Conservation (phyloP, 108 stramenopile species). For the Cyclotella kingstonii region DNA sequence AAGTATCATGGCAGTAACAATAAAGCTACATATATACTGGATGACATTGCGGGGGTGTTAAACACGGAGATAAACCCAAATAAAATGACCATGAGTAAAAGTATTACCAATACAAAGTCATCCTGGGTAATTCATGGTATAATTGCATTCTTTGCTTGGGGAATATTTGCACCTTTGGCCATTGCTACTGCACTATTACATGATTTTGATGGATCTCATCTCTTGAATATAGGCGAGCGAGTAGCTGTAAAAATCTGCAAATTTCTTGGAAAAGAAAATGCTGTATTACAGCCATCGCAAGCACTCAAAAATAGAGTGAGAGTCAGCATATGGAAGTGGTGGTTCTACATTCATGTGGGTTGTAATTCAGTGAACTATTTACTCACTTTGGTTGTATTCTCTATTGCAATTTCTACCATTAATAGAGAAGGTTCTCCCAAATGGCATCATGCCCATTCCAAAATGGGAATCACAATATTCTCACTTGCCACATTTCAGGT, state of each 20-base stretch:
- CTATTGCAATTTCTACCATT: constrained; percentile 30
- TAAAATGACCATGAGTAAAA: constrained; percentile 2
- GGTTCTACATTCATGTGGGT: constrained; percentile 35
- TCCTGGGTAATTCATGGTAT: constrained; percentile 38
- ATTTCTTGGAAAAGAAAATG: not conserved
- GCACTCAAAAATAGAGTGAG: not conserved
- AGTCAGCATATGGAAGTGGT: constrained; percentile 13
- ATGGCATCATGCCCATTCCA: constrained; percentile 23
- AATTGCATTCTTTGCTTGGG: constrained; percentile 34
- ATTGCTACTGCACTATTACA: constrained; percentile 30
- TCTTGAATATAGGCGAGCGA: not conserved
- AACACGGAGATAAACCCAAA: not conserved
- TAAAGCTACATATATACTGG: constrained; percentile 2
- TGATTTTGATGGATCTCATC: constrained; percentile 5
- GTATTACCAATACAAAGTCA: constrained; percentile 5
- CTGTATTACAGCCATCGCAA: not conserved
- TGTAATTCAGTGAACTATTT: constrained; percentile 26
- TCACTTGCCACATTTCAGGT: constrained; percentile 31
- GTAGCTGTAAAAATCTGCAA: not conserved
- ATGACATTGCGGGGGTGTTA: not conserved
- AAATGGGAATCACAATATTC: constrained; percentile 41
- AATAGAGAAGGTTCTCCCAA: constrained; percentile 15
- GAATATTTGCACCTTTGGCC: constrained; percentile 30
- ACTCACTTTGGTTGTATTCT: constrained; percentile 36
- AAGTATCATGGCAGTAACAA: constrained; percentile 23